These are phyloP conservation scores for Capronia americana DNA, from an alignment of 2,329 filamentous ascomycete species.

Conservation along the genomic window DNA sequence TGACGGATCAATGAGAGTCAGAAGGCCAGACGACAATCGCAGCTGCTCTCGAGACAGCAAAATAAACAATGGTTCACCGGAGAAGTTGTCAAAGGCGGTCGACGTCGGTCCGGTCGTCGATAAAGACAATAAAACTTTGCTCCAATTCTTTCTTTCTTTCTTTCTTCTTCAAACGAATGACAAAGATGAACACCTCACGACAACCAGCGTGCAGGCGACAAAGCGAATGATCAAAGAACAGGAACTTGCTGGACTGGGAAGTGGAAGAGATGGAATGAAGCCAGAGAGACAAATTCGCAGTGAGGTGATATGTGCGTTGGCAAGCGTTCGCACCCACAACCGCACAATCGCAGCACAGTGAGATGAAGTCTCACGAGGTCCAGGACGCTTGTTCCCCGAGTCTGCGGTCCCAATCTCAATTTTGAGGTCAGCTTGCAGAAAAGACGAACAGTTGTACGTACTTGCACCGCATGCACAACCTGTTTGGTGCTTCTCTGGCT, in stretches of 20 bases:
- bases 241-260: neutral
- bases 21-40: slow-evolving; percentile 19
- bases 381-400: neutral
- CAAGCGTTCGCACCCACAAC: slow-evolving; percentile 15
- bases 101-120: slow-evolving; percentile 14
- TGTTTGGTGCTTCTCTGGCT: slow-evolving; percentile 7
- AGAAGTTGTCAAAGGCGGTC: neutral
- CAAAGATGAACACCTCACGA: slow-evolving; percentile 1
- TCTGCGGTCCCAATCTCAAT: slow-evolving; percentile 8
- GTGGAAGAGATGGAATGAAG: slow-evolving; percentile 11
- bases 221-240: slow-evolving; percentile 8
- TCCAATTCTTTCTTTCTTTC: slow-evolving; percentile 9
- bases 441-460: slow-evolving; percentile 17
- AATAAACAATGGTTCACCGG: neutral
- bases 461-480: slow-evolving; percentile 12
- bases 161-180: slow-evolving; percentile 23
- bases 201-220: slow-evolving; percentile 13
- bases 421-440: slow-evolving; percentile 3
- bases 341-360: slow-evolving; percentile 7
- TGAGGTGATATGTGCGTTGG: slow-evolving; percentile 16
- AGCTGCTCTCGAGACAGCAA: slow-evolving; percentile 6
- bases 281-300: slow-evolving; percentile 4
- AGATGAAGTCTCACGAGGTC: slow-evolving; percentile 12
- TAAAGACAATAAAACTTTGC: neutral
- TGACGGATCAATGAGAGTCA: slow-evolving; percentile 23